These are phyloP conservation scores for Penicillium antarcticum DNA, from an alignment of 495 filamentous ascomycete species.

Conservation along the genomic window DNA sequence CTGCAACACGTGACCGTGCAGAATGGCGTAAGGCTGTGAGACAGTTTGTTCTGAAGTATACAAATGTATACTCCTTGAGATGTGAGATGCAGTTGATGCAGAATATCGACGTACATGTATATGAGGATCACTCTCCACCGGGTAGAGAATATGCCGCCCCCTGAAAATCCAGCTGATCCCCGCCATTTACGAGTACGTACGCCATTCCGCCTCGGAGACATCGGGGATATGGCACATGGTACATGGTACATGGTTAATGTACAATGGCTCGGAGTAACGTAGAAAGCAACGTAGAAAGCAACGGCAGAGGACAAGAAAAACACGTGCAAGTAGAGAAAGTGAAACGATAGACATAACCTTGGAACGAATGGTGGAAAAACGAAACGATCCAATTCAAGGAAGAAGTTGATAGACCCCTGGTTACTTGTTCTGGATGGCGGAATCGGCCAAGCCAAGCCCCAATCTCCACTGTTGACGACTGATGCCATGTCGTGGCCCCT, in stretches of 20 bases:
- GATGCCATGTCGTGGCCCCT: background rate
- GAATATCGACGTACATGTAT: background rate
- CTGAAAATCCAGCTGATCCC: conserved; percentile 23
- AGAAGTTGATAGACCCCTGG: conserved; percentile 1
- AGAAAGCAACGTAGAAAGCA: background rate
- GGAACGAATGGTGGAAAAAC: too few species aligned
- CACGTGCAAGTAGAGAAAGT: too few species aligned
- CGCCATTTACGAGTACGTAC: conserved; percentile 23
- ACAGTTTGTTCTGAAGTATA: background rate
- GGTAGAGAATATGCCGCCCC: conserved; percentile 17
- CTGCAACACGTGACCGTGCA: conserved; percentile 15
- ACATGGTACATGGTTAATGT: background rate
- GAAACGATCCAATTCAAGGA: too few species aligned
- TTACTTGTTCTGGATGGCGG: conserved; percentile 17
- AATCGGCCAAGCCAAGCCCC: conserved; percentile 16
- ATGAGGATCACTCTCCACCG: background rate
- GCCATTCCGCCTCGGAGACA: background rate
- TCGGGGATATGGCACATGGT: background rate
- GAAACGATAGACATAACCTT: too few species aligned
- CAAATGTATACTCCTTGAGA: too few species aligned
- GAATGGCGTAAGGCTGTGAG: background rate
- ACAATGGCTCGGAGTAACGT: background rate
- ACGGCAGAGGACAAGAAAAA: too few species aligned
- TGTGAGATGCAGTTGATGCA: background rate
- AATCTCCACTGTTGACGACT: conserved; percentile 30